Evolutionary conservation across 108 stramenopile species (phyloP), one percentile per base, ranked within the genome.

Genomic region (Nitzschia sp.): DNA sequence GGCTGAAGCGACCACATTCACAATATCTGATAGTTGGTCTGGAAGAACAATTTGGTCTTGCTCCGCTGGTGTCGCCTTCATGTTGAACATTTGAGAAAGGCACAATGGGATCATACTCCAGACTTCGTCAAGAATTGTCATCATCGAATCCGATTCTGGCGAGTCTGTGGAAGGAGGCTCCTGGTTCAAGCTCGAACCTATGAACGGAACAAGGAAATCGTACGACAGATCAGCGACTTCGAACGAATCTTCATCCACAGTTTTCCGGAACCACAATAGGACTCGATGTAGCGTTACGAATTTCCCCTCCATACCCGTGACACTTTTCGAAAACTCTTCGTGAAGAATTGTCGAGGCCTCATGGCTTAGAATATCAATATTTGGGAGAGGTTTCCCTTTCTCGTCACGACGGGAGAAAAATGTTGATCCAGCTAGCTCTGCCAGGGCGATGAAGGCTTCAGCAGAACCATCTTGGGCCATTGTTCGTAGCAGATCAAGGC

Each of bases 391-490:
- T 73, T 73, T 73, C 21, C 72, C 72, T n/a, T 60, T 66, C 0
- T 64, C 40, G 19, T 73, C 72, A 37, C 48, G 46, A 41, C 52
- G 41, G 10, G 37, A 57, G 50, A 65, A 73, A 14, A 73, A 73
- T n/a, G 48, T 29, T 7, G 53, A 29, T 1, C 67, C 48, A 54
- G 75, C 25, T 19, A 90, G 46, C 14, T 54, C 56, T 0, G 84
- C 69, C 12, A 90, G 65, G 24, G 67, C 72, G 37, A 77, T 59
- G 20, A 88, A 81, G 24, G 89, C 86, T 20, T 76, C 67, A 15
- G 70, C 58, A 11, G 92, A 93, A 40, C 85, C 83, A 64, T 83
- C 67, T 10, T 69, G 69, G 25, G 83, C 80, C 86, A 93, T 89
- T 7, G 63, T 42, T 58, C 80, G 78, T 6, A 94, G 77, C 43